Conservation (phyloP, 2,329 filamentous ascomycete genomes). For the Camptophora hylomeconis region DNA sequence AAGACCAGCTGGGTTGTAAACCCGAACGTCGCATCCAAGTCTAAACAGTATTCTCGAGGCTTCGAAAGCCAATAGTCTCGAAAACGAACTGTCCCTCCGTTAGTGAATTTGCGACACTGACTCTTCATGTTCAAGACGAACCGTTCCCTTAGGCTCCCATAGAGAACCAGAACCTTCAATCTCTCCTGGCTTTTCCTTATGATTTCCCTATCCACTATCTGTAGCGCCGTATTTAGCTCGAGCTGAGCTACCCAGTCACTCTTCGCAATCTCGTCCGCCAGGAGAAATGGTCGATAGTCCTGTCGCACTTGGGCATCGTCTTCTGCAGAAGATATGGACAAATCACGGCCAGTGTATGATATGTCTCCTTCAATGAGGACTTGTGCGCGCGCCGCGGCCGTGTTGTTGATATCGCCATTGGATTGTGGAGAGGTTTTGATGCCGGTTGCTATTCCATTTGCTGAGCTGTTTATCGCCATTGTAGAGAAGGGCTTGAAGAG, state of each 20-base stretch:
- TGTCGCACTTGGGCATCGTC: conserved; percentile 34
- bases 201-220: conserved; percentile 38
- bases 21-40: conserved; percentile 52
- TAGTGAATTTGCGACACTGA: too few relatives aligned
- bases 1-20: conserved; percentile 45
- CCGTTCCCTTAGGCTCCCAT: conserved; percentile 43
- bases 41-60: conserved; percentile 47
- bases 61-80: conserved; percentile 46
- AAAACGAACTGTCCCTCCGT: conserved; percentile 55
- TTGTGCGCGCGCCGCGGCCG: conserved; percentile 5
- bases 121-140: neutral
- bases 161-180: conserved; percentile 46
- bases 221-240: conserved; percentile 40
- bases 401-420: conserved; percentile 8
- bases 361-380: conserved; percentile 5
- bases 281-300: conserved; percentile 45
- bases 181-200: conserved; percentile 24
- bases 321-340: conserved; percentile 33
- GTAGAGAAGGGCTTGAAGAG: too few relatives aligned
- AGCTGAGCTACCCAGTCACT: conserved; percentile 45
- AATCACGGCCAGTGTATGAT: conserved; percentile 18
- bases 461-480: too few relatives aligned
- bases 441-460: too few relatives aligned
- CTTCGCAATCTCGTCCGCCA: conserved; percentile 23
- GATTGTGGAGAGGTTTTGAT: too few relatives aligned